Percentiles rank a stretch among this genome's conserved stretches.
phyloP scores from a whole-genome alignment of 352 stramenopile genomes.

The Globisporangium takayamanum region DNA sequence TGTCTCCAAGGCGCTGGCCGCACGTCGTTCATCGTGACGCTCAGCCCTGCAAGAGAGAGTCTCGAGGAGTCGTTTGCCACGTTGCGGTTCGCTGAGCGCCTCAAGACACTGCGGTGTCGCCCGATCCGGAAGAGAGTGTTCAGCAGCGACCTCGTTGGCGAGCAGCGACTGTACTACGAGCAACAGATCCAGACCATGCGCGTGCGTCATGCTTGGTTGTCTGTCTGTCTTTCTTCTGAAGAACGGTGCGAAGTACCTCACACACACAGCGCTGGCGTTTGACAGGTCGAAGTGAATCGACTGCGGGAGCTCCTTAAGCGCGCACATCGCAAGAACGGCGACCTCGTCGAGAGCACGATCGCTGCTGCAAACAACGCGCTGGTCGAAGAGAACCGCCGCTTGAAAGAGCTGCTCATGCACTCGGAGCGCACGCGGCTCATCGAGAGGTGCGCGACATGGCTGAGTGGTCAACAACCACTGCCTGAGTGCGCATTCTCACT shows the following conservation, averaged over 20 bases:
- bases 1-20: conserved; percentile 45
- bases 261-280: neutral
- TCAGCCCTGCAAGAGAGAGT: conserved; percentile 44
- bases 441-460: conserved; percentile 24
- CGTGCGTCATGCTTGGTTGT: conserved; percentile 13
- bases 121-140: conserved; percentile 49
- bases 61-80: conserved; percentile 69
- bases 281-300: conserved; percentile 46
- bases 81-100: conserved; percentile 58
- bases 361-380: conserved; percentile 37
- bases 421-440: conserved; percentile 37
- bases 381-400: conserved; percentile 50
- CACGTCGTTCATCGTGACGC: conserved; percentile 62
- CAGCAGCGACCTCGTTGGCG: conserved; percentile 39
- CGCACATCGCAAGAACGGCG: conserved; percentile 26
- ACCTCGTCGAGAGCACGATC: conserved; percentile 17
- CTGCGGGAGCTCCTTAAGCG: conserved; percentile 45
- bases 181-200: conserved; percentile 65
- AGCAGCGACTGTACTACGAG: conserved; percentile 60
- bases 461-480: no score
- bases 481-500: neutral
- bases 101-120: conserved; percentile 48
- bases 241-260: neutral
- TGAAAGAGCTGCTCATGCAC: conserved; percentile 54
- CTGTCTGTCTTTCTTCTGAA: neutral